phyloP scores from a whole-genome alignment of 163 green algal species.

The Scenedesmus sp. region DNA sequence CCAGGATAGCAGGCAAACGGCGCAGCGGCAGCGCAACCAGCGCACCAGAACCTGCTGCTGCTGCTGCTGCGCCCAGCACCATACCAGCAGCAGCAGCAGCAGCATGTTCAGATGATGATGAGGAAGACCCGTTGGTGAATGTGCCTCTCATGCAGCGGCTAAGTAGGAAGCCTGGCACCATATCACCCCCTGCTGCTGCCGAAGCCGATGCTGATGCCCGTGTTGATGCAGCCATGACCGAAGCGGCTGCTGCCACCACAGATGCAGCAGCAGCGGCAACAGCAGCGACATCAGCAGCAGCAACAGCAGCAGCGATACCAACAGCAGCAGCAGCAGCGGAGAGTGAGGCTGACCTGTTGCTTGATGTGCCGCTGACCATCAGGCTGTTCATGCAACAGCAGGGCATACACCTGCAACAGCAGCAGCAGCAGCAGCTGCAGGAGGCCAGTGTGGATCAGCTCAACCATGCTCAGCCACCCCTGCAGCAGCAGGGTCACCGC shows the following conservation, averaged over 20 bases:
- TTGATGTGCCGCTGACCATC: constrained; percentile 30
- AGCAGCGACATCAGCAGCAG: constrained; percentile 7
- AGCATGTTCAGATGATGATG: background rate
- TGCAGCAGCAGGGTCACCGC: constrained; percentile 10
- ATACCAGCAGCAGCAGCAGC: constrained; percentile 5
- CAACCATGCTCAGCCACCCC: background rate
- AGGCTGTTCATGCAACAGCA: constrained; percentile 27
- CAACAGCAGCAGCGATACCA: background rate
- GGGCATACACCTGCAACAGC: constrained; percentile 12
- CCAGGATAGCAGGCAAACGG: constrained; percentile 2
- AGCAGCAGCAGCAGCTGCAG: constrained; percentile 1
- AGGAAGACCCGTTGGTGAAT: background rate
- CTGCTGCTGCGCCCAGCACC: background rate
- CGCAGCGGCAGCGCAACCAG: background rate
- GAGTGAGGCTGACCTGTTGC: background rate
- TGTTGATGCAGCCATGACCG: background rate
- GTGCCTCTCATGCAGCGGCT: background rate
- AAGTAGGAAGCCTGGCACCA: background rate
- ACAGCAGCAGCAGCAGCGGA: background rate
- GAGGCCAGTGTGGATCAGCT: background rate
- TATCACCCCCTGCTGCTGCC: background rate
- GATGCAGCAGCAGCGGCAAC: background rate
- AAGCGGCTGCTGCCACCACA: background rate
- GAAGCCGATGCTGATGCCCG: background rate
- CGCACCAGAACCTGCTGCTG: background rate